Base-by-base conservation (phyloP, 2,329 filamentous ascomycete species). In the Xylaria polymorpha region DNA sequence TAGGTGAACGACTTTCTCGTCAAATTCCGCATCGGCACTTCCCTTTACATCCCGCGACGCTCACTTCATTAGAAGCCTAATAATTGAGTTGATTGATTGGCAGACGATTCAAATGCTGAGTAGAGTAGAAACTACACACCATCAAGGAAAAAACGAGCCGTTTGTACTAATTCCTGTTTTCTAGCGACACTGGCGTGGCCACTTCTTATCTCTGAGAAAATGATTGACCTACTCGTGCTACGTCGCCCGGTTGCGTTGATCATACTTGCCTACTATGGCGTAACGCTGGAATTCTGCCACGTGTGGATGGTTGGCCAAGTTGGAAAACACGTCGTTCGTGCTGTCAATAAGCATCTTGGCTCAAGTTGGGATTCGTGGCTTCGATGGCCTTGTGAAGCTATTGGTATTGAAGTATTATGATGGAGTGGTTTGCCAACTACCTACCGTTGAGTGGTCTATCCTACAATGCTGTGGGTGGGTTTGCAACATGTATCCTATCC, bases 191-290 rank as follows among this genome's bases (percentile, higher is more conserved):
- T 69, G 8, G 51, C 63, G 6, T 72, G 68, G 66, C 66, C 68
- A 1, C 48, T 71, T 37, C 51, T 71, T 22, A 35, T 63, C 9
- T 46, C 61, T 4, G 58, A 71, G 14, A 67, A 63, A n/a, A 48
- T 71, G 14, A 50, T 64, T 12, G 68, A 72, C 46, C 32, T 72
- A n/a, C 46, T 69, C n/a, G 66, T 66, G 25, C 32, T 71, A 15
- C 66, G 68, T 14, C 62, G 66, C 12, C 59, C 66, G 9, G 50
- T 29, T 37, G 63, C 68, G 10, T 29, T 71, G 8, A 50, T 69
- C 22, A 70, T 70, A 10, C 39, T 70, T 10, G 56, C 70, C 14
- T 67, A 67, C 35, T 72, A 71, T 25, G 68, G 68, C 22, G 55
- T 25, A 1, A 59, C 50, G 14, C 43, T 71, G 3, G 35, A 67